phyloP scores from a whole-genome alignment of 2,329 filamentous ascomycete genomes.

The Monilinia fructigena region DNA sequence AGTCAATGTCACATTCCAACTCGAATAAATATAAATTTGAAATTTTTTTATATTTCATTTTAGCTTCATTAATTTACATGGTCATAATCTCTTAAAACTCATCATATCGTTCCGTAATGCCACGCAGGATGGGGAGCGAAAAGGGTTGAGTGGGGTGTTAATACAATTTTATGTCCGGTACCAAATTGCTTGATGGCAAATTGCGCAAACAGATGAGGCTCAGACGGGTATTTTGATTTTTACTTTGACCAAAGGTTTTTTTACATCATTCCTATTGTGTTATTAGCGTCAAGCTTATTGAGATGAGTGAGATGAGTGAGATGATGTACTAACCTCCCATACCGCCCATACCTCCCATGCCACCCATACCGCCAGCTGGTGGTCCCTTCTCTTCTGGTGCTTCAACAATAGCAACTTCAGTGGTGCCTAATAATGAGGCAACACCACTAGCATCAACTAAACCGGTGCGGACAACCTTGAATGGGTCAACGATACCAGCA shows the following conservation, averaged over 20 bases:
- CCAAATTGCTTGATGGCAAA: conserved; percentile 20
- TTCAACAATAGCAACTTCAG: conserved; percentile 96
- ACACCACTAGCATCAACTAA: conserved; percentile 94
- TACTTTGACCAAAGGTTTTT: conserved; percentile 33
- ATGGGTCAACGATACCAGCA: conserved; percentile 94
- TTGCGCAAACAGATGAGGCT: conserved; percentile 23
- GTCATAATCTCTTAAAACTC: conserved; percentile 29
- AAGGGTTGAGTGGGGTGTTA: conserved; percentile 38
- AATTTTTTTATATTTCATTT: conserved; percentile 17
- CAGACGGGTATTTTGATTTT: conserved; percentile 35
- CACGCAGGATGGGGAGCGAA: conserved; percentile 36
- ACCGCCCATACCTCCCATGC: conserved; percentile 64
- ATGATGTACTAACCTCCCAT: conserved; percentile 34
- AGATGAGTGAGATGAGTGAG: neutral
- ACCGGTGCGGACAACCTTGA: conserved; percentile 98
- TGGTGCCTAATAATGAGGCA: conserved; percentile 93
- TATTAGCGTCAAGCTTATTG: conserved; percentile 9
- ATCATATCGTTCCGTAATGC: conserved; percentile 35
- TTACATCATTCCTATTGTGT: conserved; percentile 40
- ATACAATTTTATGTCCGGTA: conserved; percentile 35
- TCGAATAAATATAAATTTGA: neutral
- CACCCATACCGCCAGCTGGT: conserved; percentile 64
- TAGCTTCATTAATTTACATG: conserved; percentile 36
- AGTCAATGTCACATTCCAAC: neutral
- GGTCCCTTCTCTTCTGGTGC: conserved; percentile 85